Base-by-base conservation (phyloP, 257 asterid genomes). In the Linaria vulgaris region DNA sequence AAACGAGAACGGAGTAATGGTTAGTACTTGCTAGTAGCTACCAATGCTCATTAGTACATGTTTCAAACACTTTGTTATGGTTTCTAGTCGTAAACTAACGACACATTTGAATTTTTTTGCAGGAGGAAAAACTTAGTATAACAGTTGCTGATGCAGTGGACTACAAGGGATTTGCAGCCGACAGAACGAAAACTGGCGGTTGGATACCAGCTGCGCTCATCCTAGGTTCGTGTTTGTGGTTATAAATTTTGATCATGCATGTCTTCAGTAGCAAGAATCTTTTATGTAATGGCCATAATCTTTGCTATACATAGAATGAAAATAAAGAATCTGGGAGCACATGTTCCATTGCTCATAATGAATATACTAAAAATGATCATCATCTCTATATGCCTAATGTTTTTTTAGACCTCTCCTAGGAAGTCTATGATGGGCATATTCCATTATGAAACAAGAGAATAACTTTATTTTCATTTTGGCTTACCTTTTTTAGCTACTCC, bases 171-270 rank as follows among this genome's bases (percentile, higher is more conserved):
- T 63, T 38, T 34, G 91, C 96, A 0, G 96, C 96, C 63, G 92
- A 86, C 19, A 81, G 69, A 70, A 54, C 92, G 34, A 81, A 72
- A 74, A 91, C 98, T 25, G 98, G 98, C 12, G 95, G 98, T 38
- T 91, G 98, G 98, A 64, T 85, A 5, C 83, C 96, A 17, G 98
- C 96, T 48, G 95, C 96, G 14, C 90, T 86, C 22, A 80, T 91
- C 67, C 79, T 91, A 62, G 98, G 98, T 90, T 69, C 25, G 82
- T 75, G 34, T 27, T 27, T 27, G 34, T 54, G 46, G 1, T 21
- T 0, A 1, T 37, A 22, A 37, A 30, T 30, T 2, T 12, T 48
- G 16, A 7, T 14, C 47, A 57, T 61, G 67, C 48, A 55, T 55
- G 30, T 15, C 34, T 27, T 6, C 34, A n/a, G n/a, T n/a, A n/a